phyloP scores from a whole-genome alignment of 2,329 filamentous ascomycete genomes.

The Endocalyx cinctus region DNA sequence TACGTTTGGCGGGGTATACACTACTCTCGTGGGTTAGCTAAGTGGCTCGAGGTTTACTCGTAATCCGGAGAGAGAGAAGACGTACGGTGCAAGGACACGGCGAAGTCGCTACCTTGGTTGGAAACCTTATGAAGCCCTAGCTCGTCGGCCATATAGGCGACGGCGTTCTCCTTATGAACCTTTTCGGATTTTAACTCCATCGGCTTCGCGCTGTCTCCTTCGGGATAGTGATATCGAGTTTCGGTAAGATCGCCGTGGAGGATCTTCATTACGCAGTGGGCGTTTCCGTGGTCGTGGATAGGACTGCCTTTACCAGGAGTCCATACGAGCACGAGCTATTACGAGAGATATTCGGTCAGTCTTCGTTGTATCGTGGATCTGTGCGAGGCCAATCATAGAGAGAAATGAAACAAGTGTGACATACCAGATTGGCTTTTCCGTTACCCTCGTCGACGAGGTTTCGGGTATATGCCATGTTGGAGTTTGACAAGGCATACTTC shows the following conservation, averaged over 20 bases:
- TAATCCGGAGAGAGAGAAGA: conserved; percentile 16
- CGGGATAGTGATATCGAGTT: conserved; percentile 73
- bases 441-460: conserved; percentile 91
- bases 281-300: conserved; percentile 85
- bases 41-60: no score
- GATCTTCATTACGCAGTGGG: conserved; percentile 91
- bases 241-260: conserved; percentile 75
- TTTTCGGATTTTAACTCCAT: conserved; percentile 64
- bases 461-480: conserved; percentile 69
- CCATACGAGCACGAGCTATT: conserved; percentile 82
- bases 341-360: conserved; percentile 13
- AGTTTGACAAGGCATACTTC: conserved; percentile 69
- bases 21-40: conserved; percentile 27
- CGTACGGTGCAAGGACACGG: conserved; percentile 75
- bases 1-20: conserved; percentile 87
- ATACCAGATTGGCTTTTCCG: conserved; percentile 53
- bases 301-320: conserved; percentile 76
- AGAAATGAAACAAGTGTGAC: conserved; percentile 13
- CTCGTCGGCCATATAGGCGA: conserved; percentile 89
- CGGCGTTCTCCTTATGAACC: conserved; percentile 64
- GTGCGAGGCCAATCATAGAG: no score
- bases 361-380: no score
- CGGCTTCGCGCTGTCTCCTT: conserved; percentile 44
- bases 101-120: conserved; percentile 71
- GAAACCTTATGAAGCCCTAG: conserved; percentile 80